Evolutionary conservation across 148 eudicot species (phyloP).

Genomic region (Vaccinium macrocarpon): DNA sequence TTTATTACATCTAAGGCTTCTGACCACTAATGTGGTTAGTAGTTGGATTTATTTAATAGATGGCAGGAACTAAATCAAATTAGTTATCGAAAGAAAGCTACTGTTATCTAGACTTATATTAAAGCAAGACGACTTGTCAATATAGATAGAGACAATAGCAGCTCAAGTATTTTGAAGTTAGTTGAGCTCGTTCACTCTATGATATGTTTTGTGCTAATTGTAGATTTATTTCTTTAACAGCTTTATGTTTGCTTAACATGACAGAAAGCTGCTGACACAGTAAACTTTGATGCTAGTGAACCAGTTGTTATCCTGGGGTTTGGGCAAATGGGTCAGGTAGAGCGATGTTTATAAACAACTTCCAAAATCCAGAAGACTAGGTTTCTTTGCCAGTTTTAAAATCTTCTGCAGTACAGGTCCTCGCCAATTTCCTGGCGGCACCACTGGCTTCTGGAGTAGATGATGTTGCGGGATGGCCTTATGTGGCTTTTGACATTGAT

Average conservation of each 20-base stretch:
- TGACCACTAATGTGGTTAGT: not conserved
- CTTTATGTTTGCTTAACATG: not conserved
- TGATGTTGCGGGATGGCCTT: slow-evolving; percentile 70
- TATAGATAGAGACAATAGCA: not conserved
- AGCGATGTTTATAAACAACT: not conserved
- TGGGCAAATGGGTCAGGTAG: slow-evolving; percentile 98
- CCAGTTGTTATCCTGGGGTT: slow-evolving; percentile 97
- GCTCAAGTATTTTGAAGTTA: not conserved
- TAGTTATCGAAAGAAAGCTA: not conserved
- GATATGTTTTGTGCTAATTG: not conserved
- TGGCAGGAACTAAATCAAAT: slow-evolving; percentile 6
- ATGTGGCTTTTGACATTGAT: slow-evolving; percentile 89
- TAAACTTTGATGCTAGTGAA: slow-evolving; percentile 72
- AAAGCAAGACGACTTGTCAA: not conserved
- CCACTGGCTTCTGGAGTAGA: slow-evolving; percentile 76
- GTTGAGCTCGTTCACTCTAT: slow-evolving; percentile 10
- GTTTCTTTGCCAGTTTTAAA: not conserved
- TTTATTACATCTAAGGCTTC: not conserved
- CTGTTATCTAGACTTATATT: not conserved
- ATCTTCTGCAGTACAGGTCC: slow-evolving; percentile 50
- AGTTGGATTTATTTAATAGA: not conserved
- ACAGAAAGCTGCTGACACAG: slow-evolving; percentile 55
- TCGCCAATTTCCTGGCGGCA: slow-evolving; percentile 85
- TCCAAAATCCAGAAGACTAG: not conserved
- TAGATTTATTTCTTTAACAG: not conserved